Base-by-base conservation (phyloP, 2,329 filamentous ascomycete species). In the Exophiala alcalophila region DNA sequence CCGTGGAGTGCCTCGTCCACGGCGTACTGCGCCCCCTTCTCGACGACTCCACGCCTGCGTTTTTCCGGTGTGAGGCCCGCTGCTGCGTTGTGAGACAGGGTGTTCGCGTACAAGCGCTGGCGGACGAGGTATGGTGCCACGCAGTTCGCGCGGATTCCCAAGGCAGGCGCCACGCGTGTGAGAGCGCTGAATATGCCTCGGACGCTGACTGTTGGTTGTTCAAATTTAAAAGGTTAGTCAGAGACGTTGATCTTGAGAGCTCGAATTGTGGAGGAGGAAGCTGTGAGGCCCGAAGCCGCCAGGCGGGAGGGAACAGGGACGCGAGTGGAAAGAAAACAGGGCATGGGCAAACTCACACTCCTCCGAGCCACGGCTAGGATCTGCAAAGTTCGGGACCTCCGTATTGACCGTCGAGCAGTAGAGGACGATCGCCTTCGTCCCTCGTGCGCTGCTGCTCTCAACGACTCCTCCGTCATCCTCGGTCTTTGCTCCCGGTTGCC, bases 181-280 rank as follows among this genome's bases (percentile, higher is more conserved):
- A 44, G 36, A 3, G 44, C 30, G 8, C 51, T 40, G 35, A 52
- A 54, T n/a, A 54, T 20, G 6, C 52, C 53, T 28, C 54, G 37
- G 10, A 54, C 30, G 19, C 40, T 52, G 30, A 45, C 42, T 40
- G 27, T 11, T n/a, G n/a, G n/a, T n/a, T n/a, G n/a, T n/a, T n/a
- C n/a, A n/a, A n/a, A n/a, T n/a, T n/a, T n/a, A n/a, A n/a, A n/a
- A n/a, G n/a, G n/a, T n/a, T n/a, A n/a, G n/a, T n/a, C n/a, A n/a
- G n/a, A n/a, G n/a, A n/a, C n/a, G n/a, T n/a, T n/a, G n/a, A n/a
- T n/a, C n/a, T n/a, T n/a, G n/a, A n/a, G n/a, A n/a, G n/a, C n/a
- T n/a, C n/a, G n/a, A n/a, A n/a, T n/a, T n/a, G n/a, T n/a, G n/a
- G n/a, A n/a, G n/a, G n/a, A n/a, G n/a, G n/a, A n/a, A n/a, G n/a